Evolutionary conservation across 1,284 basidiomycete genomes (phyloP).

Genomic region (Ustilago crameri): DNA sequence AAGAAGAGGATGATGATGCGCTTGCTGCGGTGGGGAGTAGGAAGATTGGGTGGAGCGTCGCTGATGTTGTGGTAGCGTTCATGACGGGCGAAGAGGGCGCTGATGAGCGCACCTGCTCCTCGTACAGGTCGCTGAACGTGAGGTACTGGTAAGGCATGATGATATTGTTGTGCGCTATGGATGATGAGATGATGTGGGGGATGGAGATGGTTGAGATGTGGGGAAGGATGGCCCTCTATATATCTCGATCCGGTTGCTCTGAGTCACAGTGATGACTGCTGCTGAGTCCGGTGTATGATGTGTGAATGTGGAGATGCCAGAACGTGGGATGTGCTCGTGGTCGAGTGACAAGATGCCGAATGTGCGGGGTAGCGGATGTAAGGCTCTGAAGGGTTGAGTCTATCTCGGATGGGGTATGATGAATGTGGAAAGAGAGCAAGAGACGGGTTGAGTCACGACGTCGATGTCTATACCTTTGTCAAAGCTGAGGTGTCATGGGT

Average conservation of each 20-base stretch:
- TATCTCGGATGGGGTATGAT: background rate
- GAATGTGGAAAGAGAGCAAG: background rate
- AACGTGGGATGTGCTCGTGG: background rate
- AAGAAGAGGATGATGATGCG: conserved; percentile 8
- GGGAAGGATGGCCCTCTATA: background rate
- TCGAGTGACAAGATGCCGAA: background rate
- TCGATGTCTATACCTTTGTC: too few relatives aligned
- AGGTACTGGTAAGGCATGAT: conserved; percentile 47
- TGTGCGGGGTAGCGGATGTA: background rate
- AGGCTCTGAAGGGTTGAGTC: background rate
- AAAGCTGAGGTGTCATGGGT: too few relatives aligned
- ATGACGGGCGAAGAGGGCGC: conserved; percentile 43
- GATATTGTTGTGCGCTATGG: background rate
- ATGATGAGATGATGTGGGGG: too few relatives aligned
- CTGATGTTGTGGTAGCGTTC: conserved; percentile 5
- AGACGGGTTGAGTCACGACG: too few relatives aligned
- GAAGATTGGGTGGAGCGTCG: conserved; percentile 32
- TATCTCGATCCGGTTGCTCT: background rate
- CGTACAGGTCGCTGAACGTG: conserved; percentile 51
- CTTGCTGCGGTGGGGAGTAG: conserved; percentile 19
- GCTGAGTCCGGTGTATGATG: background rate
- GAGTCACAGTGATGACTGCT: background rate
- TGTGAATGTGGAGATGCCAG: too few relatives aligned
- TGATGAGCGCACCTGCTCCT: conserved; percentile 38
- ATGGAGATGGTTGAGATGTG: background rate